Evolutionary conservation across 768 basidiomycete species (phyloP), one percentile per base, ranked within the genome.

Genomic region (Baorangia bicolor): DNA sequence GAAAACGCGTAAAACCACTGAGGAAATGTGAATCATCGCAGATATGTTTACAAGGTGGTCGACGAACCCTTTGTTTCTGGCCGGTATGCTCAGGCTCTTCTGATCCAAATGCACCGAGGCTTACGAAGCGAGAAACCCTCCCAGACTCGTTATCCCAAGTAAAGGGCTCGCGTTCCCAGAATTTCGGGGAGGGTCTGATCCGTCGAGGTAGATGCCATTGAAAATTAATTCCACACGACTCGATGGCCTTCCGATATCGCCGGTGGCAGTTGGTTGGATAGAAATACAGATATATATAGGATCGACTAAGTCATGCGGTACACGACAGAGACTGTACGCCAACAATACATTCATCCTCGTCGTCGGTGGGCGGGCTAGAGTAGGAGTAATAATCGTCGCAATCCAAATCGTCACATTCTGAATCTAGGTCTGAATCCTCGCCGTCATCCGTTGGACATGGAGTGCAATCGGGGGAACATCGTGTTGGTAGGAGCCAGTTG

Each of bases 1-100:
- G 84, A 86, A 72, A 98, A 98, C 2, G 97, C 97, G 73, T 99
- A 99, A 74, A 97, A 98, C 89, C 93, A 98, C 95, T 98, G 62
- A 18, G 5, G 10, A 52, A 42, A 35, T 49, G 58, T 60, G 38
- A 53, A 53, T 44, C 46, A 47, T 50, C 13, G 42, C 38, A 59
- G 18, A 48, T 28, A 44, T 34, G 55, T 27, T 40, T 51, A 43
- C 46, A 12, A 42, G 23, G n/a, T 27, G 34, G 11, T 47, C 5
- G 12, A 78, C 87, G 44, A 62, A 96, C 95, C 63, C 95, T 80
- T 64, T 89, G 90, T 71, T 94, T 96, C 75, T 93, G 95, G 9
- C 78, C 72, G 2, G 75, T 65, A 11, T 78, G n/a, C n/a, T n/a
- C n/a, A n/a, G n/a, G 68, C 54, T 77, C 81, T 53, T 75, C 76